A percentile compares a stretch with the other conserved stretches of the same genome.
phyloP scores from a whole-genome alignment of 2,329 filamentous ascomycete genomes.

The Cordyceps militaris region DNA sequence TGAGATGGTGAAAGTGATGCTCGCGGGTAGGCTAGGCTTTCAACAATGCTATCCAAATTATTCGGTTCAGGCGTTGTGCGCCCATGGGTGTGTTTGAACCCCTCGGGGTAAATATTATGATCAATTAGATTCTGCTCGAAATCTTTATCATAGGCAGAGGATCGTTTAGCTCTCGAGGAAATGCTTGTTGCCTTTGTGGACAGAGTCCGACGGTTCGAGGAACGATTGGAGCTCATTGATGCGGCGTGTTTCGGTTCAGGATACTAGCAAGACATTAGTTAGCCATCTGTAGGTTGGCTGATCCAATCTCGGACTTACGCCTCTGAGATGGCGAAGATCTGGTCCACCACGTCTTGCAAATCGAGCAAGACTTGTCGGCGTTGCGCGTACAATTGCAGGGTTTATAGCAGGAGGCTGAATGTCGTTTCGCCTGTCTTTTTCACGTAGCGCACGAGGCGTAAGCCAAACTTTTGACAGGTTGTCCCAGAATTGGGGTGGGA shows the following conservation, averaged over 20 bases:
- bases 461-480: conserved; percentile 22
- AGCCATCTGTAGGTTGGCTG: too few relatives aligned
- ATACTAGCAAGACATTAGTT: background rate
- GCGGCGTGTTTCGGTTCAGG: background rate
- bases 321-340: conserved; percentile 19
- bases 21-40: background rate
- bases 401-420: background rate
- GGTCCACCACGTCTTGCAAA: conserved; percentile 17
- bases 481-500: conserved; percentile 17
- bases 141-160: background rate
- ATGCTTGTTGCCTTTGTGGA: conserved; percentile 16
- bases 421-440: conserved; percentile 21
- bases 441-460: conserved; percentile 21
- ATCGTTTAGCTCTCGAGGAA: background rate
- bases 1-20: background rate
- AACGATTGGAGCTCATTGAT: background rate
- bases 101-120: background rate
- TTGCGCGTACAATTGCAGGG: background rate
- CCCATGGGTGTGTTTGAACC: background rate
- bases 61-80: background rate
- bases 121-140: background rate
- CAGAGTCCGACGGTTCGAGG: conserved; percentile 10
- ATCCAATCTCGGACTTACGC: conserved; percentile 13
- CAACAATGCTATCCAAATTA: background rate
- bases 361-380: background rate